Percentiles rank a stretch among this genome's conserved stretches.
These are phyloP conservation scores for Coprinopsis sp. DNA, from an alignment of 768 basidiomycete genomes.

Conservation along the genomic window DNA sequence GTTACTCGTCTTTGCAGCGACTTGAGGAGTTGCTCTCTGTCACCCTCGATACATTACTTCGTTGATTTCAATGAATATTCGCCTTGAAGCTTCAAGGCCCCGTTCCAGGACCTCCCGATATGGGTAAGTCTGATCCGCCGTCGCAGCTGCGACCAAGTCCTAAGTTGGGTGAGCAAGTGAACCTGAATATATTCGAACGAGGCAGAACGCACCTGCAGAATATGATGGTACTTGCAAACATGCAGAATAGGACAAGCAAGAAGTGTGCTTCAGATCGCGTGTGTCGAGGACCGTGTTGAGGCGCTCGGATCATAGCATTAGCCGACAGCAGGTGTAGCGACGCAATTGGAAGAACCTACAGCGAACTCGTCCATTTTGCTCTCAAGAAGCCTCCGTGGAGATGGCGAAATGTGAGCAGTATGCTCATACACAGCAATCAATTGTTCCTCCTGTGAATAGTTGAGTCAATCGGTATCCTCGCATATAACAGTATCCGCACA, in stretches of 20 bases:
- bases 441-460: slow-evolving; percentile 77
- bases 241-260: slow-evolving; percentile 98
- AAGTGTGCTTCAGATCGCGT: slow-evolving; percentile 91
- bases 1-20: slow-evolving; percentile 83
- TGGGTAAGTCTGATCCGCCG: slow-evolving; percentile 41
- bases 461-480: slow-evolving; percentile 38
- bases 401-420: slow-evolving; percentile 94
- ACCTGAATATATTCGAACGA: slow-evolving; percentile 4
- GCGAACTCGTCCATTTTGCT: slow-evolving; percentile 81
- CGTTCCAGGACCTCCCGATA: slow-evolving; percentile 76
- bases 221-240: slow-evolving; percentile 95
- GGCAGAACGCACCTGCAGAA: slow-evolving; percentile 70
- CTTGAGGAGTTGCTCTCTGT: slow-evolving; percentile 87
- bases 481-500: slow-evolving; percentile 38
- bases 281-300: slow-evolving; percentile 83
- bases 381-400: slow-evolving; percentile 77
- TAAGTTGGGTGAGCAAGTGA: no score
- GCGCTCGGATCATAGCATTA: slow-evolving; percentile 49
- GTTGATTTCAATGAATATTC: slow-evolving; percentile 93
- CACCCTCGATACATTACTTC: slow-evolving; percentile 87
- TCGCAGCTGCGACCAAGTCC: slow-evolving; percentile 21
- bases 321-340: slow-evolving; percentile 33
- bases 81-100: slow-evolving; percentile 83
- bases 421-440: slow-evolving; percentile 93
- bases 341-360: slow-evolving; percentile 46